Evolutionary conservation across 2,329 filamentous ascomycete genomes (phyloP).

Genomic region (Penicillium digitatum): DNA sequence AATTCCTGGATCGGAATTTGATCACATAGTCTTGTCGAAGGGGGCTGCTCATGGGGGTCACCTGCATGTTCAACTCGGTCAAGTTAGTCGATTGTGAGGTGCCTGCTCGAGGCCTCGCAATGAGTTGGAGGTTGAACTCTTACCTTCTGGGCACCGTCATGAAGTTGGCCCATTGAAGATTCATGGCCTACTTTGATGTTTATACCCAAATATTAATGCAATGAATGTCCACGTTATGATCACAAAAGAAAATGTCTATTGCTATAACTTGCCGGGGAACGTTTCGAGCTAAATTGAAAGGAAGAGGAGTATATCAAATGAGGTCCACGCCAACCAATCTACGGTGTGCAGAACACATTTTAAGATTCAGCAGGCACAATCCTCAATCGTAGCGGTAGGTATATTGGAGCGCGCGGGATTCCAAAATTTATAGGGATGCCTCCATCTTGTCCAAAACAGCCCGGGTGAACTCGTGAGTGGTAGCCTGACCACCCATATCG

Average conservation of each 20-base stretch:
- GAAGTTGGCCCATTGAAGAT: neutral
- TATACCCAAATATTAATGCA: conserved; percentile 12
- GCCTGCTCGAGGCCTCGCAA: neutral
- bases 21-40: neutral
- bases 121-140: neutral
- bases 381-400: conserved; percentile 26
- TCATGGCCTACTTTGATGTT: conserved; percentile 6
- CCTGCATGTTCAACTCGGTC: neutral
- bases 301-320: conserved; percentile 31
- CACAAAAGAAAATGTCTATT: conserved; percentile 25
- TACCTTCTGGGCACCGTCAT: neutral
- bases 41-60: neutral
- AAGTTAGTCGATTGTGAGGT: neutral
- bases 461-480: conserved; percentile 91
- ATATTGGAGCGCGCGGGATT: conserved; percentile 12
- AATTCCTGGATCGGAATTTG: neutral
- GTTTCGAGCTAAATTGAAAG: conserved; percentile 27
- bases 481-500: conserved; percentile 89
- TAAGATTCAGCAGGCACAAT: conserved; percentile 16
- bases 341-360: conserved; percentile 12
- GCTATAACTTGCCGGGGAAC: conserved; percentile 26
- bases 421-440: conserved; percentile 53
- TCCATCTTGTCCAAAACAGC: conserved; percentile 97
- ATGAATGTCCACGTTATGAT: conserved; percentile 9
- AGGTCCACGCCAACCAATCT: conserved; percentile 15